Base-by-base conservation (phyloP, 2,329 filamentous ascomycete species). In the Fusarium scirpi region DNA sequence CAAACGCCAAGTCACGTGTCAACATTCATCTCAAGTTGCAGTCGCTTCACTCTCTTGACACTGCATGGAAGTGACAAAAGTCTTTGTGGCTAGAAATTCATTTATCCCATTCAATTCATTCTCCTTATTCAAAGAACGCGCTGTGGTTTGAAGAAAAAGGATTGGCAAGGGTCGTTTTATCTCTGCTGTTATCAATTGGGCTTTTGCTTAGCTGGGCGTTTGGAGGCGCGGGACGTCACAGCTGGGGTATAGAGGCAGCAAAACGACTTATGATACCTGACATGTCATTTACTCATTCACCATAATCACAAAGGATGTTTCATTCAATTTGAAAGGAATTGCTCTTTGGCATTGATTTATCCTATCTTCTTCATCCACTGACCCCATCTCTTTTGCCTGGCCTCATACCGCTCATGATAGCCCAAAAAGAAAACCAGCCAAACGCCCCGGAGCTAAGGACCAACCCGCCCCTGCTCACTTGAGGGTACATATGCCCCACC, bases 391-490 rank as follows among this genome's bases (percentile, higher is more conserved):
- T 76, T 75, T 75, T 74, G 52, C 58, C 60, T 65, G 67, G 68
- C 62, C 54, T 71, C 74, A 67, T 74, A 62, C 67, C 59, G 60
- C 69, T 76, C 72, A 72, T 75, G 72, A 67, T 71, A 76, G 71
- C 70, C 72, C 47, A 66, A 67, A 70, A 72, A 61, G 51, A 47
- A 65, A 66, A 51, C 55, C 51, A 65, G 41, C 71, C 66, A 73
- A 76, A 76, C 72, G 72, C 72, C 74, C 59, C 69, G 56, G 65
- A 74, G 73, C 72, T 67, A 62, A 44, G 62, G 69, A 67, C 53
- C 49, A 54, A 55, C 62, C 65, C 49, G 63, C 58, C 72, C 69
- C 47, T 62, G 65, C 71, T 71, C 65, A 47, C 65, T 58, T 46
- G 38, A 67, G 69, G 74, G 61, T 67, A 62, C 73, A 72, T 69